These are phyloP conservation scores for Melampsora larici-populina DNA, from an alignment of 1,284 basidiomycete genomes.

Conservation along the genomic window DNA sequence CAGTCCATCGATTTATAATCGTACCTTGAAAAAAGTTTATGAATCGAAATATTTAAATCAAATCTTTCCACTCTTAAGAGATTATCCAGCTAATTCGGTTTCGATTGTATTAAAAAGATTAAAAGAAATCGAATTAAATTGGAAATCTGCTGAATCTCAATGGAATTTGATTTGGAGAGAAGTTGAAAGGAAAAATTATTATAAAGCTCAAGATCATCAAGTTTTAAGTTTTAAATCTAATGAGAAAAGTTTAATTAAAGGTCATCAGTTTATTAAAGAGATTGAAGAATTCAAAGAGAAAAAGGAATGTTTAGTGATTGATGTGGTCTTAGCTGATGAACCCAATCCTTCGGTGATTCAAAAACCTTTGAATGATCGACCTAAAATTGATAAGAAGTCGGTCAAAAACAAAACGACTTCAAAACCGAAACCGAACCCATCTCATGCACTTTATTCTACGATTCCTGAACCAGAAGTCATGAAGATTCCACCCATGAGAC, in stretches of 20 bases:
- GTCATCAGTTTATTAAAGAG: constrained; percentile 33
- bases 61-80: constrained; percentile 37
- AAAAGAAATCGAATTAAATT: constrained; percentile 39
- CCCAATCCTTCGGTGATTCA: background rate
- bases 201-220: constrained; percentile 43
- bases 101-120: constrained; percentile 30
- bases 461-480: background rate
- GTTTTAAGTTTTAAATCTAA: constrained; percentile 40
- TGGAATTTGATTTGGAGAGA: constrained; percentile 44
- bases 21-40: constrained; percentile 38
- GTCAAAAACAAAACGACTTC: background rate
- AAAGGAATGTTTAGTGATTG: constrained; percentile 14
- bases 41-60: constrained; percentile 33
- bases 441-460: background rate
- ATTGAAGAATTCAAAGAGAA: constrained; percentile 37
- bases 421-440: background rate
- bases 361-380: too few relatives aligned
- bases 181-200: constrained; percentile 43
- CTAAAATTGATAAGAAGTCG: background rate
- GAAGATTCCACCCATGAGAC: constrained; percentile 11
- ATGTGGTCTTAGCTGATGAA: background rate
- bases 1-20: constrained; percentile 43
- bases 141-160: constrained; percentile 43
- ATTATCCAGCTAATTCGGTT: constrained; percentile 39
- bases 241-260: constrained; percentile 42